Evolutionary conservation across 106 monocot genomes (phyloP).

Genomic region (Platanthera zijinensis): DNA sequence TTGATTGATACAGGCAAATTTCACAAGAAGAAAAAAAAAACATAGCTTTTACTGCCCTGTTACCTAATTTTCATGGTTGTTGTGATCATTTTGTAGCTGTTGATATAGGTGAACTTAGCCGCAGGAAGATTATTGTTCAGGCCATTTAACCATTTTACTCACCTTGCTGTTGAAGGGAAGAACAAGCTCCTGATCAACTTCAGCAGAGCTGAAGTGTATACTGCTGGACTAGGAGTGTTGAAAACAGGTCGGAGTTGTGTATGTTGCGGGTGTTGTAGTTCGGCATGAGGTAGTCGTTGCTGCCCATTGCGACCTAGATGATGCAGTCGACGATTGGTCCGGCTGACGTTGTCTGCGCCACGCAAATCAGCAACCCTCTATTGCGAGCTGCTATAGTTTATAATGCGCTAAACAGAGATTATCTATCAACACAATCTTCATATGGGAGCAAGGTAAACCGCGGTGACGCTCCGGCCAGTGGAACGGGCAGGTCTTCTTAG

Average conservation of each 20-base stretch:
- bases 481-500: no score
- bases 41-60: no score
- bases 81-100: slow-evolving; percentile 55
- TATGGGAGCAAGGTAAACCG: no score
- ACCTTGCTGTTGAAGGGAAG: slow-evolving; percentile 66
- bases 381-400: no score
- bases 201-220: slow-evolving; percentile 48
- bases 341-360: slow-evolving; percentile 21
- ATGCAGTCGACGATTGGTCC: slow-evolving; percentile 35
- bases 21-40: no score
- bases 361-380: slow-evolving; percentile 34
- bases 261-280: slow-evolving; percentile 61
- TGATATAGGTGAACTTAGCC: slow-evolving; percentile 58
- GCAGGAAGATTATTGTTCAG: slow-evolving; percentile 61
- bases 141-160: slow-evolving; percentile 41
- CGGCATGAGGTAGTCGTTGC: slow-evolving; percentile 92
- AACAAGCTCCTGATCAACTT: slow-evolving; percentile 49
- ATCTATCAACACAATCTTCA: no score
- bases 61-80: slow-evolving; percentile 51
- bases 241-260: slow-evolving; percentile 53
- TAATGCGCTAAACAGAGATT: no score
- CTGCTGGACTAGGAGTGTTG: slow-evolving; percentile 57
- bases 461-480: no score
- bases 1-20: no score
- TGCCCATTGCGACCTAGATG: slow-evolving; percentile 80